Percentiles rank a stretch among this genome's conserved stretches.
These are phyloP conservation scores for Testicularia cyperi DNA, from an alignment of 1,284 basidiomycete species.

Conservation along the genomic window DNA sequence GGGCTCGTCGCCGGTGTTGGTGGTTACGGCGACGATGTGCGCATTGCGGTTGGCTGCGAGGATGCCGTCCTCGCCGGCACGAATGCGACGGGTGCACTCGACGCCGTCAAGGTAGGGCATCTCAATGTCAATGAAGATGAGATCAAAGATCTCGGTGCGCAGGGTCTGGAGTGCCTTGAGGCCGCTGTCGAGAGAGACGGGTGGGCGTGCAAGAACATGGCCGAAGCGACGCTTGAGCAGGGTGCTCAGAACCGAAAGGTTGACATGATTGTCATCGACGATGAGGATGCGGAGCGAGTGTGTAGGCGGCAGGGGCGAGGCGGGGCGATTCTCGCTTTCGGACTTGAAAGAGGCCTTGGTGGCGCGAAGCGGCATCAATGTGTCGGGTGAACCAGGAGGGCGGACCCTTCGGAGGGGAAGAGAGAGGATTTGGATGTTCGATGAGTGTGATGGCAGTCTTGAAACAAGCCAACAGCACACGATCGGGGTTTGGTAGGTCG, in stretches of 20 bases:
- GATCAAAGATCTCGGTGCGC: constrained; percentile 44
- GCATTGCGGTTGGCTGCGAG: constrained; percentile 34
- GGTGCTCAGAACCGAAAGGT: constrained; percentile 42
- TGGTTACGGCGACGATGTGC: constrained; percentile 46
- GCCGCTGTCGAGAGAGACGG: constrained; percentile 43
- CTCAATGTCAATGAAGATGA: constrained; percentile 52
- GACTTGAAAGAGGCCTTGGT: constrained; percentile 1
- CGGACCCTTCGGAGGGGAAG: neutral
- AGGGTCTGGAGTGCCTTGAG: constrained; percentile 50
- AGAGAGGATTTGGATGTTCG: neutral
- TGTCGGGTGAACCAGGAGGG: neutral
- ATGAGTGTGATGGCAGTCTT: too few species aligned
- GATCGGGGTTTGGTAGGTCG: too few species aligned
- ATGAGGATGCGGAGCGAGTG: constrained; percentile 45
- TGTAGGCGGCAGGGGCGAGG: constrained; percentile 20
- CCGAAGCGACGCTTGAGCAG: constrained; percentile 46
- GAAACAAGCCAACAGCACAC: too few species aligned
- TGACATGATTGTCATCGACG: constrained; percentile 54
- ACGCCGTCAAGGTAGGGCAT: constrained; percentile 50
- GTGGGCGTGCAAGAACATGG: constrained; percentile 28
- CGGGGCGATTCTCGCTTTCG: constrained; percentile 1
- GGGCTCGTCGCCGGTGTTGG: constrained; percentile 37
- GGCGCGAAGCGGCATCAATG: neutral
- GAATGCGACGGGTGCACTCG: constrained; percentile 43
- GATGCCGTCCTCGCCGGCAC: constrained; percentile 42